These are phyloP conservation scores for Fusarium begoniae DNA, from an alignment of 2,329 filamentous ascomycete genomes.

Conservation along the genomic window DNA sequence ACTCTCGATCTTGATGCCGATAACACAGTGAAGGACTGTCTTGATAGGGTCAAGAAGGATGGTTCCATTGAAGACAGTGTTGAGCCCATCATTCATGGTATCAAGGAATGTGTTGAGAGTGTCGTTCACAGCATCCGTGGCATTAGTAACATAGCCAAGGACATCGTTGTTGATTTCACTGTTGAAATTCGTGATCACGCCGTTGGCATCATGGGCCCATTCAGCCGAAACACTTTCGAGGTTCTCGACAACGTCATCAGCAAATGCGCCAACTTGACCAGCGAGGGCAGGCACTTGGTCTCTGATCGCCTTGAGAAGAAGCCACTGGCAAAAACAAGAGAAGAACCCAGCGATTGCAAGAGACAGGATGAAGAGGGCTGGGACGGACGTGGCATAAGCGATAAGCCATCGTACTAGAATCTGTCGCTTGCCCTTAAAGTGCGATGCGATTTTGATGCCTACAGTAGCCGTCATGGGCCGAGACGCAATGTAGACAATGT, in stretches of 20 bases:
- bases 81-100: conserved; percentile 77
- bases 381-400: conserved; percentile 85
- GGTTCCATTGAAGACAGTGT: conserved; percentile 82
- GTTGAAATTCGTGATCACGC: conserved; percentile 75
- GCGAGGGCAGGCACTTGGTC: conserved; percentile 80
- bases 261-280: conserved; percentile 79
- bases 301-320: conserved; percentile 78
- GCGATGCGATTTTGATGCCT: conserved; percentile 75
- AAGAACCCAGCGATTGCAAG: conserved; percentile 85
- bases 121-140: conserved; percentile 82
- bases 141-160: conserved; percentile 86
- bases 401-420: conserved; percentile 83
- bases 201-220: conserved; percentile 82
- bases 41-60: conserved; percentile 80
- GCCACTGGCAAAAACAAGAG: conserved; percentile 82
- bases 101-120: conserved; percentile 86
- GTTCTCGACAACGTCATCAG: conserved; percentile 77
- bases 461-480: conserved; percentile 77
- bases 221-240: conserved; percentile 76
- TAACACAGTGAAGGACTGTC: conserved; percentile 85
- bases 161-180: conserved; percentile 83
- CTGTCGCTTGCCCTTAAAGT: conserved; percentile 72
- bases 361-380: conserved; percentile 86
- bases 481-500: conserved; percentile 87
- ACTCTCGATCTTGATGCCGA: conserved; percentile 84